Evolutionary conservation across 495 filamentous ascomycete genomes (phyloP).

Genomic region (Trichoderma gamsii): DNA sequence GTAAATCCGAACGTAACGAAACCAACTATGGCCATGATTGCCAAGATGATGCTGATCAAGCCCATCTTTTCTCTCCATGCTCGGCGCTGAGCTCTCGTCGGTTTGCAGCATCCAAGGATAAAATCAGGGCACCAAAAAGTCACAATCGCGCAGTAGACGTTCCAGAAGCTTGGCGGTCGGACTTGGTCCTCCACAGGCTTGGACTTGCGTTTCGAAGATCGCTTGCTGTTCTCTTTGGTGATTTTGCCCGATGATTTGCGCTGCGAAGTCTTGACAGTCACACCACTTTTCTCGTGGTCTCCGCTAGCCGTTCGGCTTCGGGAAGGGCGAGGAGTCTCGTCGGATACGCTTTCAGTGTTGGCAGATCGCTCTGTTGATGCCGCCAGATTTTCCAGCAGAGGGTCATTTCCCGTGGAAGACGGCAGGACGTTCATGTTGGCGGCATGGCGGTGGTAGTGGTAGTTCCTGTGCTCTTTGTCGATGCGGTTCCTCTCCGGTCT

Average conservation of each 20-base stretch:
- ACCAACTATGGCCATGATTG: slow-evolving; percentile 85
- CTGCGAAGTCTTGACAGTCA: slow-evolving; percentile 26
- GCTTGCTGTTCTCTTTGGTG: slow-evolving; percentile 40
- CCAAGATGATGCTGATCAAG: slow-evolving; percentile 82
- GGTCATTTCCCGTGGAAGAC: slow-evolving; percentile 87
- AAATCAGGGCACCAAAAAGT: slow-evolving; percentile 95
- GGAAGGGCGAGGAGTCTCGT: slow-evolving; percentile 30
- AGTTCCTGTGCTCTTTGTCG: slow-evolving; percentile 81
- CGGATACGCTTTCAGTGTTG: slow-evolving; percentile 33
- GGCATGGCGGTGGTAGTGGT: slow-evolving; percentile 87
- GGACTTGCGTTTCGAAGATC: slow-evolving; percentile 44
- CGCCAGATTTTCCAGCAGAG: slow-evolving; percentile 64
- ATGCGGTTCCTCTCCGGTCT: slow-evolving; percentile 80
- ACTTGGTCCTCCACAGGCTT: slow-evolving; percentile 58
- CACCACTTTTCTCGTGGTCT: slow-evolving; percentile 35
- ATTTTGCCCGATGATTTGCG: slow-evolving; percentile 38
- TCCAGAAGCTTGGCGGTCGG: slow-evolving; percentile 86
- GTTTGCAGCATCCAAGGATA: slow-evolving; percentile 75
- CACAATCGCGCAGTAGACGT: slow-evolving; percentile 84
- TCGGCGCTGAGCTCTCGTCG: slow-evolving; percentile 78
- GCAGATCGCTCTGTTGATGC: slow-evolving; percentile 41
- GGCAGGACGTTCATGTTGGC: slow-evolving; percentile 82
- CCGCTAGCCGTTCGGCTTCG: slow-evolving; percentile 22
- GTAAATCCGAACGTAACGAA: slow-evolving; percentile 98
- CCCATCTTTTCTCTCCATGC: slow-evolving; percentile 99